Evolutionary conservation across 805 yeast genomes (phyloP).

Genomic region (Suhomyces tanzawaensis): DNA sequence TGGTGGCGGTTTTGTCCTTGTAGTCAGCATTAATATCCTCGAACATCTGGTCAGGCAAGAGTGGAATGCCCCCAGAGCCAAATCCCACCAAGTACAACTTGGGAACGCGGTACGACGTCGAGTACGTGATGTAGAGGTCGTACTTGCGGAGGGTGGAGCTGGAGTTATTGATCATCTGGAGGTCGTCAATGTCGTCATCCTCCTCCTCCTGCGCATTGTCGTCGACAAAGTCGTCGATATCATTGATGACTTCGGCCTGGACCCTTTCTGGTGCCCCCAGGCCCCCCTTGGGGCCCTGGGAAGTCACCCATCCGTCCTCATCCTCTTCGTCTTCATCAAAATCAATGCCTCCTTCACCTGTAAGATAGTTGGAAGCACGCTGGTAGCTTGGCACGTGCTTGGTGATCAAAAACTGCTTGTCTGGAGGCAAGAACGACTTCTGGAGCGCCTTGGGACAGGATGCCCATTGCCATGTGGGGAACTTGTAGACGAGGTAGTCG

Average conservation of each 20-base stretch:
- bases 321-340: conserved; percentile 30
- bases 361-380: conserved; percentile 59
- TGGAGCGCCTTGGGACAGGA: conserved; percentile 31
- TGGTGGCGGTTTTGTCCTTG: conserved; percentile 93
- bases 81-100: conserved; percentile 90
- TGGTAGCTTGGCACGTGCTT: conserved; percentile 83
- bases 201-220: conserved; percentile 30
- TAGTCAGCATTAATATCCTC: conserved; percentile 92
- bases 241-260: conserved; percentile 28
- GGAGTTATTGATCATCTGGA: conserved; percentile 28
- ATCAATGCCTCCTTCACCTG: conserved; percentile 38
- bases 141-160: conserved; percentile 59
- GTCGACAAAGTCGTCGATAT: conserved; percentile 45
- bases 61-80: conserved; percentile 77
- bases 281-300: conserved; percentile 2
- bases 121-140: conserved; percentile 87
- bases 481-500: conserved; percentile 83
- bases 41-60: conserved; percentile 87
- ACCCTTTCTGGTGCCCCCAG: conserved; percentile 3
- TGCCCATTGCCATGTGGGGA: conserved; percentile 96
- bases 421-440: conserved; percentile 75
- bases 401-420: conserved; percentile 85
- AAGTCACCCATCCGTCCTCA: conserved; percentile 57
- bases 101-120: conserved; percentile 94
- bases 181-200: conserved; percentile 35